phyloP scores from a whole-genome alignment of 305 asterid genomes.

The Fraxinus angustifolia region DNA sequence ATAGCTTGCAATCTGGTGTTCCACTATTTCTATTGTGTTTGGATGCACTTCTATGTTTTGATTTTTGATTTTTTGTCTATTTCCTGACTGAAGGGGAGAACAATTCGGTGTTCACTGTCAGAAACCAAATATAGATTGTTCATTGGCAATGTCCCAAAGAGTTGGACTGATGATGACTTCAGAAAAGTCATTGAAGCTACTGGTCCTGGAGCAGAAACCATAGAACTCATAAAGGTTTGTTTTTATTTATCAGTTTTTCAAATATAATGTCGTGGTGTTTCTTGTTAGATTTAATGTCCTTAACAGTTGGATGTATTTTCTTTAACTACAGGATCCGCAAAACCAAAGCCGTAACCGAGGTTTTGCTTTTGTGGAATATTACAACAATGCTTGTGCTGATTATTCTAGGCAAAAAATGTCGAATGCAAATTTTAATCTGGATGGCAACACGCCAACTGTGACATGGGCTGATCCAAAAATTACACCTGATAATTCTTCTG shows the following conservation, averaged over 20 bases:
- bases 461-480: not conserved
- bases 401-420: conserved; percentile 76
- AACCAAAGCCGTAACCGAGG: conserved; percentile 85
- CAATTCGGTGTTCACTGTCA: conserved; percentile 83
- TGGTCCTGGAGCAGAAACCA: conserved; percentile 88
- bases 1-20: conserved; percentile 8
- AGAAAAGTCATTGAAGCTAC: conserved; percentile 65
- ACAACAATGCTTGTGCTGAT: conserved; percentile 97
- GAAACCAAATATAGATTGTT: conserved; percentile 91
- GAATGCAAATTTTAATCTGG: not conserved
- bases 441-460: not conserved
- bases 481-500: not conserved
- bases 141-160: conserved; percentile 89
- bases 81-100: conserved; percentile 69
- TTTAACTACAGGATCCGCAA: conserved; percentile 72
- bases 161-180: conserved; percentile 76
- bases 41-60: not conserved
- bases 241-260: conserved; percentile 3
- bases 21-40: not conserved
- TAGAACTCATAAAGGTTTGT: conserved; percentile 84
- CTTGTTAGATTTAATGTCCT: conserved; percentile 11
- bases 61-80: conserved; percentile 11
- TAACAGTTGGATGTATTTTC: conserved; percentile 6
- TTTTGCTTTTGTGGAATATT: conserved; percentile 91
- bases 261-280: conserved; percentile 7